Conservation (phyloP, 2,329 filamentous ascomycete genomes). For the Magnaporthales sp. region DNA sequence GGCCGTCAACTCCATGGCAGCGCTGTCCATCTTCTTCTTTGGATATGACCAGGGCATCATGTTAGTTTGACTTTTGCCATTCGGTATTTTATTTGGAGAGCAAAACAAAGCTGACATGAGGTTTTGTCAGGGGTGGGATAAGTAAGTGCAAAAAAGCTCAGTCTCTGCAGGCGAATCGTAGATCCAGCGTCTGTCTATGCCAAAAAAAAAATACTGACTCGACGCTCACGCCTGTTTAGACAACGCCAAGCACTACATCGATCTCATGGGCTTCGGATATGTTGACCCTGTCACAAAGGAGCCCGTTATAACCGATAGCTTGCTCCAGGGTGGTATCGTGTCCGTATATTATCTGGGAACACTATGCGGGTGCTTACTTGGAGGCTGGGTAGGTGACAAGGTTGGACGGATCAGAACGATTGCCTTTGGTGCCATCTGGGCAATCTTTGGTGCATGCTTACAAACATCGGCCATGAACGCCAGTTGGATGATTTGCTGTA, state of each 20-base stretch:
- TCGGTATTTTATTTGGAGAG: neutral
- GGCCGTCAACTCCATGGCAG: conserved; percentile 54
- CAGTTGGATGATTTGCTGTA: conserved; percentile 61
- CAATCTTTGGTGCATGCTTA: conserved; percentile 50
- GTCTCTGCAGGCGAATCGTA: neutral
- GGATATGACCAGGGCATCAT: conserved; percentile 49
- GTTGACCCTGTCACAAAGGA: conserved; percentile 34
- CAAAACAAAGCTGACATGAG: neutral
- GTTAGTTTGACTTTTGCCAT: conserved; percentile 29
- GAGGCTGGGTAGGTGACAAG: conserved; percentile 54
- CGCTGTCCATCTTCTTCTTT: conserved; percentile 61
- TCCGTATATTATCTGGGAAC: conserved; percentile 48
- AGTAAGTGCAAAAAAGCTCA: neutral
- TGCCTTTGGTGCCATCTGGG: conserved; percentile 48
- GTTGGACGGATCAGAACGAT: conserved; percentile 57
- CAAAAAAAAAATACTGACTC: neutral
- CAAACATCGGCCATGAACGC: conserved; percentile 59
- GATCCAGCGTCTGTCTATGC: neutral
- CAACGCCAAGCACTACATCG: conserved; percentile 53
- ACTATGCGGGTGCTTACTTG: conserved; percentile 45
- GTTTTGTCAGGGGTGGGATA: neutral
- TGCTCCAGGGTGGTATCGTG: conserved; percentile 57
- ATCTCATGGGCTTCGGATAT: conserved; percentile 56
- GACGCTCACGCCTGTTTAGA: conserved; percentile 39
- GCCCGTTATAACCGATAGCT: conserved; percentile 47